phyloP scores from a whole-genome alignment of 1,284 basidiomycete species.

The Boletus semigastroideus region DNA sequence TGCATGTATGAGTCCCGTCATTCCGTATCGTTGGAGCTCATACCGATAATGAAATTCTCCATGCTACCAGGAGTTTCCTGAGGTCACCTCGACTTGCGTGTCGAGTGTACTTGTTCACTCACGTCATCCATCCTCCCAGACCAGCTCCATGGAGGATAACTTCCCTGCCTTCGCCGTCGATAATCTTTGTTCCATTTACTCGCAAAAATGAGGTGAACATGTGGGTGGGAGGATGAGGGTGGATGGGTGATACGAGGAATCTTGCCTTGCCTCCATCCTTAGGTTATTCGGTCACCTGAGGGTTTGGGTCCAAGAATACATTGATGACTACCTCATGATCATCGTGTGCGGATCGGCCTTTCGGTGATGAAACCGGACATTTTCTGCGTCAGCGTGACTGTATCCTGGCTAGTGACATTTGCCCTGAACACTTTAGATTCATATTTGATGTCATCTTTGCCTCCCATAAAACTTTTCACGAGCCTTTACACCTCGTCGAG shows the following conservation, averaged over 20 bases:
- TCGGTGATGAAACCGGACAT: background rate
- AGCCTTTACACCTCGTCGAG: slow-evolving; percentile 41
- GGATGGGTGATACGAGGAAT: background rate
- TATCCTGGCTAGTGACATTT: background rate
- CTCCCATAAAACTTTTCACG: slow-evolving; percentile 38
- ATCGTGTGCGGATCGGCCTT: background rate
- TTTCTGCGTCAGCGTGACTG: background rate
- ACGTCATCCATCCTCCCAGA: background rate
- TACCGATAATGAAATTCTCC: background rate
- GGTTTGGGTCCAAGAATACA: background rate
- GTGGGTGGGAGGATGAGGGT: background rate
- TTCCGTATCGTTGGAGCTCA: background rate
- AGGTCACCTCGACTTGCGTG: background rate
- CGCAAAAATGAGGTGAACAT: background rate
- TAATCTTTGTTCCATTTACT: background rate
- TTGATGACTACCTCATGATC: background rate
- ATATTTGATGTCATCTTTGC: slow-evolving; percentile 11
- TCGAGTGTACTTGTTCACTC: background rate
- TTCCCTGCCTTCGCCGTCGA: background rate
- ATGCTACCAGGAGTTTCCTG: background rate
- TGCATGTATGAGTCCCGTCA: background rate
- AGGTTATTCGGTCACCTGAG: background rate
- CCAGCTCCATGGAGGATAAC: background rate
- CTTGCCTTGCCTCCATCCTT: no score
- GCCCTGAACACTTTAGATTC: background rate